Evolutionary conservation across 2,329 filamentous ascomycete species (phyloP), one percentile per base, ranked within the genome.

Genomic region (Fusarium papillatum): DNA sequence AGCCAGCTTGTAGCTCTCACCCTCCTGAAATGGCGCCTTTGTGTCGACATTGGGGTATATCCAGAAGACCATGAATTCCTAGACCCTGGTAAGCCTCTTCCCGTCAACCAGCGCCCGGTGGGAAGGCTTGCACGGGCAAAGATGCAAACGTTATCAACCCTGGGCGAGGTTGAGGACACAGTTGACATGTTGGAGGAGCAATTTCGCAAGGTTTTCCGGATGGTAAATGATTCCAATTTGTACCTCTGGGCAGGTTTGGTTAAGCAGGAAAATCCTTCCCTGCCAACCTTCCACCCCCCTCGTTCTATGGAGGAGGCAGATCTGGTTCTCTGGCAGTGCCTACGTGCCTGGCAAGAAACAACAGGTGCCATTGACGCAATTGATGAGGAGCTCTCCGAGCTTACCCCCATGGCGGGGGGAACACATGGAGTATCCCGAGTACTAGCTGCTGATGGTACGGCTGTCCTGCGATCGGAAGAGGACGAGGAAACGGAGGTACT

Each of bases 1-100:
- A 69, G 66, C 36, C 65, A 74, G 39, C 65, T 74, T 2, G 71
- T 74, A 2, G 69, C 65, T 17, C 69, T 74, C 43, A 66, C 69
- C 16, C 71, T 72, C 29, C 55, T 74, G 5, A 74, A 74, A 22
- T 10, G 69, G 14, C 65, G 66, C 7, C 61, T 74, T 16, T 64
- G 48, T 26, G 66, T 74, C 41, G 71, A 72, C 24, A 50, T 71
- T 11, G 5, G 1, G 7, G 64, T 61, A 19, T 65, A 36, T 43
- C 19, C 5, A 43, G 31, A 65, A 4, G 10, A 26, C 39, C 26
- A 41, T 7, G 24, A 41, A 16, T 24, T 16, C 1, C 48, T 39
- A 16, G 46, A 29, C 11, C 36, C 61, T 46, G 3, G 17, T 5
- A 16, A 66, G 11, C n/a, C 22, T 22, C n/a, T 39, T 68, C 9